A percentile compares a stretch with the other conserved stretches of the same genome.
Conservation (phyloP, 371 early-diverging fungal species). For the Circinella umbellata region DNA sequence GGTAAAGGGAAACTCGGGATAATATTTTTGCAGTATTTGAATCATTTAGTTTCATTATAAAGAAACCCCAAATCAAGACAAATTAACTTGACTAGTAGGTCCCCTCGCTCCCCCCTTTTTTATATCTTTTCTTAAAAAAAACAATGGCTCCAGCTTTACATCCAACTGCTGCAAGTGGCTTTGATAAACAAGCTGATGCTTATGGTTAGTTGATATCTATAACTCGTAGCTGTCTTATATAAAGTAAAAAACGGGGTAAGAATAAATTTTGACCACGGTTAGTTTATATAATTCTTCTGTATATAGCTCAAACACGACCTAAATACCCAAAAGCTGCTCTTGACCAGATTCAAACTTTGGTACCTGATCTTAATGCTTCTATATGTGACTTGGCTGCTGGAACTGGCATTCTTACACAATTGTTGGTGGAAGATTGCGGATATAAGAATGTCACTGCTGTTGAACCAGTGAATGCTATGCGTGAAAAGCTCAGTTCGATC, state of each 20-base stretch:
- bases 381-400: slow-evolving; percentile 52
- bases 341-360: slow-evolving; percentile 19
- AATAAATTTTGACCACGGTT: too few species aligned
- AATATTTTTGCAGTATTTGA: too few species aligned
- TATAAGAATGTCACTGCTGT: slow-evolving; percentile 41
- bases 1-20: too few species aligned
- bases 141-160: slow-evolving; percentile 12
- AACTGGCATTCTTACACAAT: slow-evolving; percentile 49
- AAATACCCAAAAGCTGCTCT: slow-evolving; percentile 38
- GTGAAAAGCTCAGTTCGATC: slow-evolving; percentile 26
- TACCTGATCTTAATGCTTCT: slow-evolving; percentile 13
- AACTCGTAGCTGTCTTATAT: background rate
- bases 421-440: slow-evolving; percentile 25
- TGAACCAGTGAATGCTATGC: slow-evolving; percentile 57
- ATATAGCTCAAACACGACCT: slow-evolving; percentile 39
- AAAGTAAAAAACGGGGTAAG: background rate
- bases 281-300: background rate
- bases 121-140: too few species aligned
- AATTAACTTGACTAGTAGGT: too few species aligned
- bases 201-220: slow-evolving; percentile 31
- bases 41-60: too few species aligned
- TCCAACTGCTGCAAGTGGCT: slow-evolving; percentile 34
- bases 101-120: too few species aligned
- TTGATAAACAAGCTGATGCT: slow-evolving; percentile 29
- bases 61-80: too few species aligned